Conservation (phyloP, 352 stramenopile genomes). For the Pythium guiyangense region DNA sequence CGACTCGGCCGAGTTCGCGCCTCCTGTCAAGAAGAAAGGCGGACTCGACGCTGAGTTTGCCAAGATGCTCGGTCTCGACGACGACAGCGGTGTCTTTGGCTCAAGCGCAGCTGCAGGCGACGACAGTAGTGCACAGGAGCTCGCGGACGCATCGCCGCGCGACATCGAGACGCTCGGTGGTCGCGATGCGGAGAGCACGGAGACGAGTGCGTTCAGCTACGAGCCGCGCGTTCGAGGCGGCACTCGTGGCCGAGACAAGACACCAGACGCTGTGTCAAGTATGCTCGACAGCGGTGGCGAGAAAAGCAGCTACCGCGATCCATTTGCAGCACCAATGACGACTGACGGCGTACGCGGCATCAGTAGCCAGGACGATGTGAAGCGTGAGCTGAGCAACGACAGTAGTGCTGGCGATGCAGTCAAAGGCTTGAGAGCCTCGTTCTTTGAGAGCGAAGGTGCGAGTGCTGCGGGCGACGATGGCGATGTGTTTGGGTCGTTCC, state of each 20-base stretch:
- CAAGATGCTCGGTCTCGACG: conserved; percentile 58
- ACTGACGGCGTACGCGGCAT: background rate
- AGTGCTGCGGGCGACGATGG: background rate
- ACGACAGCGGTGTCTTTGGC: conserved; percentile 32
- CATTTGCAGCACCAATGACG: background rate
- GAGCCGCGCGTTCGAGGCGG: conserved; percentile 8
- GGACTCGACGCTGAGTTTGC: conserved; percentile 58
- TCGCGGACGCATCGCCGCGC: no score
- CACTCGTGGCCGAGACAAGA: conserved; percentile 1
- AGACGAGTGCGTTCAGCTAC: conserved; percentile 7
- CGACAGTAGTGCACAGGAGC: background rate
- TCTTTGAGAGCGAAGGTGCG: conserved; percentile 23
- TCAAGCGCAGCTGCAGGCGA: background rate
- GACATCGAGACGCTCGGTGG: no score
- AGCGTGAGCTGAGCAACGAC: conserved; percentile 1
- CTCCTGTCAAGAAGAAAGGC: conserved; percentile 31
- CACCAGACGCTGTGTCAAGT: background rate
- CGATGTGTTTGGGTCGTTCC: conserved; percentile 16
- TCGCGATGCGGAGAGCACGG: background rate
- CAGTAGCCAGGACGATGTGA: background rate
- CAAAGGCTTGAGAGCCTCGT: conserved; percentile 23
- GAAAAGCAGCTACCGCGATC: conserved; percentile 6
- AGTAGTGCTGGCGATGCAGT: conserved; percentile 3
- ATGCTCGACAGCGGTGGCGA: background rate
- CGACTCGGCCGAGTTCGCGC: conserved; percentile 18